A percentile compares a stretch with the other conserved stretches of the same genome.
Evolutionary conservation across 2,329 filamentous ascomycete genomes (phyloP).

Genomic region (Colletotrichum gloeosporioides): DNA sequence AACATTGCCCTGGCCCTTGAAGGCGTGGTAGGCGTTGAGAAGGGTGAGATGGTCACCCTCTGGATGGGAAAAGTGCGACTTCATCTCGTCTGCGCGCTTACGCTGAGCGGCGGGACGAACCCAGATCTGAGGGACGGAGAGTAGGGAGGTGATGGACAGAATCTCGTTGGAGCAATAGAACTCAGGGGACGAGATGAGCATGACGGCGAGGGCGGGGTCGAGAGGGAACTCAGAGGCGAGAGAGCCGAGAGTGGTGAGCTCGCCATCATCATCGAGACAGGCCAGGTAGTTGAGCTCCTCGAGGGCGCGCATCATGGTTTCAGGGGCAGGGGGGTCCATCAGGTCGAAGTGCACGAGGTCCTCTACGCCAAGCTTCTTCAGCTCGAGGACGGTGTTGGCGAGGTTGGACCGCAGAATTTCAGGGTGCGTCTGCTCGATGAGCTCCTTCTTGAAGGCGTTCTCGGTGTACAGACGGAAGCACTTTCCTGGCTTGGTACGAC

Average conservation of each 20-base stretch:
- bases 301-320: slow-evolving; percentile 96
- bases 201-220: slow-evolving; percentile 92
- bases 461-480: slow-evolving; percentile 98
- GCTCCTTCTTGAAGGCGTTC: slow-evolving; percentile 93
- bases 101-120: slow-evolving; percentile 84
- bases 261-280: slow-evolving; percentile 94
- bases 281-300: slow-evolving; percentile 98
- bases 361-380: slow-evolving; percentile 96
- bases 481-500: slow-evolving; percentile 97
- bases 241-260: slow-evolving; percentile 84
- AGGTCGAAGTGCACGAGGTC: slow-evolving; percentile 98
- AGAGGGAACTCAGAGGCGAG: slow-evolving; percentile 95
- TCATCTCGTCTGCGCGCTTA: slow-evolving; percentile 97
- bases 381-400: slow-evolving; percentile 90
- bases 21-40: slow-evolving; percentile 97
- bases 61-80: slow-evolving; percentile 87
- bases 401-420: slow-evolving; percentile 95
- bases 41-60: slow-evolving; percentile 97
- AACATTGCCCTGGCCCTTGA: slow-evolving; percentile 77
- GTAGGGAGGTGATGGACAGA: slow-evolving; percentile 88
- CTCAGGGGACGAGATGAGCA: slow-evolving; percentile 96
- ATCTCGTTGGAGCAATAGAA: slow-evolving; percentile 99
- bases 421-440: slow-evolving; percentile 96
- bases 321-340: slow-evolving; percentile 97
- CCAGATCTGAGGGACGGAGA: slow-evolving; percentile 95